These are phyloP conservation scores for Colletotrichum chrysophilum DNA, from an alignment of 2,329 filamentous ascomycete genomes.

Conservation along the genomic window DNA sequence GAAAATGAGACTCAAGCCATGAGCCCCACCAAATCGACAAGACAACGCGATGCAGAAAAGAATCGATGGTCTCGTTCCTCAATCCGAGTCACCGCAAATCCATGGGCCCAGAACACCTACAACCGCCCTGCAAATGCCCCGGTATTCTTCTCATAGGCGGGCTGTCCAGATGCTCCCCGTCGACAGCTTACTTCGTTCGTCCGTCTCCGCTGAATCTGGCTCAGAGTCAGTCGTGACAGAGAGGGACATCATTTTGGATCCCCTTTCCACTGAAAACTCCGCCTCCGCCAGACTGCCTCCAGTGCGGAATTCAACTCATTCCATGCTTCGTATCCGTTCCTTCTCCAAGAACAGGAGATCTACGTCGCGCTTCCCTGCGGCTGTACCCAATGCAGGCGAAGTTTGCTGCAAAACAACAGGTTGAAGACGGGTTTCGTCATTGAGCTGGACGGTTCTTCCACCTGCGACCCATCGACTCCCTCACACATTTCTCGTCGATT, in stretches of 20 bases:
- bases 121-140: not conserved
- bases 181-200: not conserved
- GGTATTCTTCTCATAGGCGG: not conserved
- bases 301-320: not conserved
- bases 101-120: not conserved
- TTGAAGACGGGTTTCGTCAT: not conserved
- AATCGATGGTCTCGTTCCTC: not conserved
- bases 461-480: not conserved
- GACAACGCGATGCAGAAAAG: not conserved
- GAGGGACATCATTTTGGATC: not conserved
- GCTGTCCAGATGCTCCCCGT: not conserved
- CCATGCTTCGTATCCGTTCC: not conserved
- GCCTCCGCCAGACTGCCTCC: not conserved
- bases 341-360: not conserved
- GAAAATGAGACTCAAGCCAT: not conserved
- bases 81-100: not conserved
- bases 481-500: not conserved
- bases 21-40: not conserved
- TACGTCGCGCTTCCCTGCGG: not conserved
- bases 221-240: not conserved
- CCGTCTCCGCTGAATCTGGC: not conserved
- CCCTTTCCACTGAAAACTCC: not conserved
- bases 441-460: not conserved
- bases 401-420: not conserved
- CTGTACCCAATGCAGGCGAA: not conserved